A percentile compares a stretch with the other conserved stretches of the same genome.
Conservation (phyloP, 768 basidiomycete genomes). For the Hydnomerulius pinastri region DNA sequence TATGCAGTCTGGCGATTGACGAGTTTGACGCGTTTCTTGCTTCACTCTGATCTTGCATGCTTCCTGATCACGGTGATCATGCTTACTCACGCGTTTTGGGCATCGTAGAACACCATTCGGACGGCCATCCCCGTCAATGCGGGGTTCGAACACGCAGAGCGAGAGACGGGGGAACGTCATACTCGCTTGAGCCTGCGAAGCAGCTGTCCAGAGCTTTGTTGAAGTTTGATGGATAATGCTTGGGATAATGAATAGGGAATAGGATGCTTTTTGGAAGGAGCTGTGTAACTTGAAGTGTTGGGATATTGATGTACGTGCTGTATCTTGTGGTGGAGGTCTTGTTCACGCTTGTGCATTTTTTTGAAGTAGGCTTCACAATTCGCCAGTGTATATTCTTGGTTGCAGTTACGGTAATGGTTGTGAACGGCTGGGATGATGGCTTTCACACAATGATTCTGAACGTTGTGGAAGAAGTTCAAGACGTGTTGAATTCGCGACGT, state of each 20-base stretch:
- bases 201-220: neutral
- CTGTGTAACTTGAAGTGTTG: neutral
- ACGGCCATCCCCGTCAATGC: slow-evolving; percentile 26
- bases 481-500: too few species aligned
- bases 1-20: slow-evolving; percentile 6
- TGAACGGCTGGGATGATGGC: too few species aligned
- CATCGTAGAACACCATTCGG: slow-evolving; percentile 24
- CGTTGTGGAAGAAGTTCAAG: too few species aligned
- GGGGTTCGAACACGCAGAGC: slow-evolving; percentile 3
- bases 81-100: slow-evolving; percentile 20
- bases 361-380: neutral
- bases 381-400: neutral
- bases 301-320: neutral
- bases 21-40: slow-evolving; percentile 6
- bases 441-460: too few species aligned
- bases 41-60: slow-evolving; percentile 14
- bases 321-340: neutral
- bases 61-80: slow-evolving; percentile 18
- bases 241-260: neutral
- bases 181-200: neutral
- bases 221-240: slow-evolving; percentile 3
- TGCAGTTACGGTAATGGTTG: too few species aligned
- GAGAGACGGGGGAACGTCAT: slow-evolving; percentile 5
- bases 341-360: neutral
- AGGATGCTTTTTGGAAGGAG: neutral